Evolutionary conservation across 2,329 filamentous ascomycete genomes (phyloP), one percentile per base, ranked within the genome.

Genomic region (Fusarium sp.): DNA sequence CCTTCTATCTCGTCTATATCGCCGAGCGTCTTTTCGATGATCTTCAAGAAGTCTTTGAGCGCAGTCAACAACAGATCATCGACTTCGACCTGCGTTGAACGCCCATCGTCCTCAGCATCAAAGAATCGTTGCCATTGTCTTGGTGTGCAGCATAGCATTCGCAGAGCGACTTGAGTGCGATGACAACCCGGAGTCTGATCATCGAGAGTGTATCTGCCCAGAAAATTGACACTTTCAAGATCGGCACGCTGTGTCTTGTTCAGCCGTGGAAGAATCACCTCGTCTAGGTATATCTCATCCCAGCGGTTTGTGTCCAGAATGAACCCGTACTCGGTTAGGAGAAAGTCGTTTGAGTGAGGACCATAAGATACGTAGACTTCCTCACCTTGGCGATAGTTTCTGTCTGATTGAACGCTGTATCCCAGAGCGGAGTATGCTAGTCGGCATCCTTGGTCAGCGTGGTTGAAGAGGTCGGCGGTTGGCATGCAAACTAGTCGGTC

Each of bases 321-420:
- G 67, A 87, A 87, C 6, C 85, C 85, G 67, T 87, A 94, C 77
- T 94, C 91, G 0, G 87, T 84, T 2, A 94, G 83, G 18, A 94
- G 78, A 68, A 91, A 91, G 73, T 94, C 91, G 65, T 92, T 92
- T 27, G 84, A 84, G 74, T 94, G 91, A 2, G 83, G 76, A 5
- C 91, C 91, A 71, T 94, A 94, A 27, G 85, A 88, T 25, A 91
- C 87, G 61, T 85, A 87, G 2, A 94, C 79, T 78, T 94, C 91
- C 20, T 91, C 86, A 11, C 88, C 88, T 4, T 76, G 71, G 2
- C 74, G 75, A 67, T 91, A 90, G 1, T 79, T 75, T 3, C 81
- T 77, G 52, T 85, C 80, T 4, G 80, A 74, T 1, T 88, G 87
- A 15, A 80, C 76, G 76, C 87, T 90, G 36, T 88, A 89, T 27